Evolutionary conservation across 23 red algal species (phyloP), one percentile per base, ranked within the genome.

Genomic region (Gracilaria vermiculophylla): DNA sequence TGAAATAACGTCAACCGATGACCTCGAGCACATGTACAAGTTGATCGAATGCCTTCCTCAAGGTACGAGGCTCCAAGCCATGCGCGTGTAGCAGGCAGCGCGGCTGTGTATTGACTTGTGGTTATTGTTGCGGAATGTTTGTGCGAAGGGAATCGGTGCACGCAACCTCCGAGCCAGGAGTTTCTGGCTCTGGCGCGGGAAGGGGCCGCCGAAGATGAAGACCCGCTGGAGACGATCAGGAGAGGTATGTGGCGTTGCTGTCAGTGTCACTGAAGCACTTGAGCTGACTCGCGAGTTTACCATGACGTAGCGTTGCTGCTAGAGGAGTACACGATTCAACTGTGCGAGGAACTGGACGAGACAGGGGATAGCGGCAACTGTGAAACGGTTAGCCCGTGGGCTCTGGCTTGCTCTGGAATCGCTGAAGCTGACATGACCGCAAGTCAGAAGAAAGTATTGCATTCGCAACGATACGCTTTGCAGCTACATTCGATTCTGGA

Each of bases 251-350:
- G 0, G 12, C 1, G 32, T 8, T 5, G 20, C 14, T 12, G 13
- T 10, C 7, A 5, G 8, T 64, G 2, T 64, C 29, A 10, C 16
- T 11, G 14, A 64, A 12, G 10, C 29, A 64, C 29, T 16, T 34
- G 6, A 34, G 47, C 64, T 44, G 34, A 44, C 34, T 20, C 7
- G 61, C 6, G 28, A 33, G 28, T 35, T 5, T 34, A 66, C 11
- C 2, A 17, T 11, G 0, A 7, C 17, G 2, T 25, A 73, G 67
- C 67, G 13, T 37, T 73, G 19, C 24, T 73, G 31, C 67, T 73
- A 17, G 67, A 73, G 40, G 67, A 73, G 67, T 73, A 73, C 23
- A 36, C 67, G n/a, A n/a, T n/a, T n/a, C n/a, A n/a, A n/a, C n/a
- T n/a, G n/a, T n/a, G n/a, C n/a, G n/a, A n/a, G n/a, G n/a, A n/a